These are phyloP conservation scores for Coemansia sp. DNA, from an alignment of 192 early-diverging fungal genomes.

Conservation along the genomic window DNA sequence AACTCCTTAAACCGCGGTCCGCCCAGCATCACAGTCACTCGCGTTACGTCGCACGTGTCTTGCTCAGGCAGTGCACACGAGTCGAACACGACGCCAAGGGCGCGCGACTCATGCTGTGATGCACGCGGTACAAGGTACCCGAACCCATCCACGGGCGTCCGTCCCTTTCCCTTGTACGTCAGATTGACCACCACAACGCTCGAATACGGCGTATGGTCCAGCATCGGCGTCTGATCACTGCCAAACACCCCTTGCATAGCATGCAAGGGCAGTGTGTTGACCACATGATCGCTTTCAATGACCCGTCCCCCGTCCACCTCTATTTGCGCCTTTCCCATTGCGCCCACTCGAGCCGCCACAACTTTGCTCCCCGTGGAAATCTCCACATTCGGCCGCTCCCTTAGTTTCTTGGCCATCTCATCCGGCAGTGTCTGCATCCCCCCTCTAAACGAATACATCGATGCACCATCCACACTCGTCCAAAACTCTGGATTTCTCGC, in stretches of 20 bases:
- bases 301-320: conserved; percentile 29
- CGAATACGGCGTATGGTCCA: conserved; percentile 62
- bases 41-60: conserved; percentile 12
- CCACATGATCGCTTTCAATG: conserved; percentile 59
- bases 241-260: conserved; percentile 54
- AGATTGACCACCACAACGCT: conserved; percentile 86
- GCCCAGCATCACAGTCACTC: conserved; percentile 91
- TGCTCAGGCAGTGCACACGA: conserved; percentile 50
- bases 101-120: conserved; percentile 45
- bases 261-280: conserved; percentile 67
- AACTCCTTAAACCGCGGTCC: conserved; percentile 69
- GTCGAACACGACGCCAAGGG: conserved; percentile 87
- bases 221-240: conserved; percentile 48
- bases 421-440: conserved; percentile 74
- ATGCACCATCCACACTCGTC: conserved; percentile 58
- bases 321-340: conserved; percentile 26
- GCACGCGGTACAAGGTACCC: conserved; percentile 84
- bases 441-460: conserved; percentile 80
- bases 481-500: conserved; percentile 59
- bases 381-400: conserved; percentile 57
- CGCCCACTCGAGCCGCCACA: conserved; percentile 37
- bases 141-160: conserved; percentile 77
- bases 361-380: conserved; percentile 54
- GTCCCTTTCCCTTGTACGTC: conserved; percentile 54
- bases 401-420: conserved; percentile 57